A percentile compares a stretch with the other conserved stretches of the same genome.
Evolutionary conservation across 83 land plant species (phyloP).

Genomic region (Isoetes engelmannii): DNA sequence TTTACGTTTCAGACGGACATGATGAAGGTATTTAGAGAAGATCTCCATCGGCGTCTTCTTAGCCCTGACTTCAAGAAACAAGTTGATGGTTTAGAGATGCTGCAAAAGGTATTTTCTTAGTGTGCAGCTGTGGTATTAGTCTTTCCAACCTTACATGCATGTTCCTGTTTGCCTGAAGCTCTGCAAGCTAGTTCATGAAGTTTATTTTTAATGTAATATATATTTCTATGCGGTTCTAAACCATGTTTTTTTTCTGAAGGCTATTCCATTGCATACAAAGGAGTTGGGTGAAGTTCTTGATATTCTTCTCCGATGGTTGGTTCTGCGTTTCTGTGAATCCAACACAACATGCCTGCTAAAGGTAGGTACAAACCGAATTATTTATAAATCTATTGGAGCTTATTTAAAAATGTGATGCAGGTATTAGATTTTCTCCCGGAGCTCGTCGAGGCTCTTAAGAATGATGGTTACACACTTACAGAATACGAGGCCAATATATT

Average conservation of each 20-base stretch:
- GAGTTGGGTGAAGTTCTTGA: constrained; percentile 78
- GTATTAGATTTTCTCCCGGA: constrained; percentile 96
- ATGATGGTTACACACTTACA: constrained; percentile 59
- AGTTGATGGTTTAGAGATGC: constrained; percentile 86
- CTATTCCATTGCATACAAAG: constrained; percentile 56
- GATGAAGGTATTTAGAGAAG: constrained; percentile 77
- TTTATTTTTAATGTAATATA: constrained; percentile 4
- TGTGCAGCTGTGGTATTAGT: neutral
- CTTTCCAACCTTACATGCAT: neutral
- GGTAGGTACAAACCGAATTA: constrained; percentile 31
- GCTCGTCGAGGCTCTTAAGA: constrained; percentile 60
- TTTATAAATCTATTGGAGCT: neutral
- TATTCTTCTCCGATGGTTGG: constrained; percentile 81
- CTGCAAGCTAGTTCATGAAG: neutral
- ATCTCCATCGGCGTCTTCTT: constrained; percentile 63
- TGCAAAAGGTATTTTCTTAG: constrained; percentile 62
- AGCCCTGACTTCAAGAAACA: constrained; percentile 98
- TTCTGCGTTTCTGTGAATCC: constrained; percentile 81
- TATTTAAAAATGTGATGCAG: constrained; percentile 24
- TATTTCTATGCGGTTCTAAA: neutral
- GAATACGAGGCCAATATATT: constrained; percentile 84
- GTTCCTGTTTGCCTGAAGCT: neutral
- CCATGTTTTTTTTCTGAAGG: constrained; percentile 33
- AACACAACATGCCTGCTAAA: constrained; percentile 94
- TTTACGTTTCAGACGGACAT: constrained; percentile 58